Percentiles rank a stretch among this genome's conserved stretches.
phyloP scores from a whole-genome alignment of 352 stramenopile species.

The Phytopythium ostracodes region DNA sequence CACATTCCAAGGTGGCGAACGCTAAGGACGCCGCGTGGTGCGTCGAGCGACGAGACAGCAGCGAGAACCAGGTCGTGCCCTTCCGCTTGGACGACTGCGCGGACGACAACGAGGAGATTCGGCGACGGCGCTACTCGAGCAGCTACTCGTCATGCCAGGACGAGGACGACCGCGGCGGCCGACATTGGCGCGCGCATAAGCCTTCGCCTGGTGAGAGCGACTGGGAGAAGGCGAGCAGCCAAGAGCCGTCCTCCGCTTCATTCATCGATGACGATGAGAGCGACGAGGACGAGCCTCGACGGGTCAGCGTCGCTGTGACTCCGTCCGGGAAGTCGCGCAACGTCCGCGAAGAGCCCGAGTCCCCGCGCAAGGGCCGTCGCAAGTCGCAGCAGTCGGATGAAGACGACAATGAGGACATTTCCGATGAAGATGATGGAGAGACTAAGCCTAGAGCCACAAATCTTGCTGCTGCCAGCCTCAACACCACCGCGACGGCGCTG shows the following conservation, averaged over 20 bases:
- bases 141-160: slow-evolving; percentile 12
- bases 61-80: slow-evolving; percentile 61
- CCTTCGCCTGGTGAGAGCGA: slow-evolving; percentile 25
- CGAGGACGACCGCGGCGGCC: slow-evolving; percentile 1
- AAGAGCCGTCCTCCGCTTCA: slow-evolving; percentile 13
- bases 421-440: slow-evolving; percentile 35
- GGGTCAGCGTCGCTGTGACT: not conserved
- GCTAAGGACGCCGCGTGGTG: not conserved
- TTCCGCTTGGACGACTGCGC: slow-evolving; percentile 50
- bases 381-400: slow-evolving; percentile 30
- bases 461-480: not conserved
- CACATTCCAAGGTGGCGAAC: not conserved
- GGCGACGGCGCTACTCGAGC: slow-evolving; percentile 31
- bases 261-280: slow-evolving; percentile 17
- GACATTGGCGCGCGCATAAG: not conserved
- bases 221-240: slow-evolving; percentile 34
- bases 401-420: slow-evolving; percentile 11
- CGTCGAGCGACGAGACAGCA: slow-evolving; percentile 9
- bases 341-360: slow-evolving; percentile 22
- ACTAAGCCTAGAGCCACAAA: slow-evolving; percentile 13
- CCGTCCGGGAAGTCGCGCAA: slow-evolving; percentile 1
- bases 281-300: slow-evolving; percentile 15
- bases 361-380: slow-evolving; percentile 12
- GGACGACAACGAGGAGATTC: slow-evolving; percentile 34
- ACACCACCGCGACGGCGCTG: slow-evolving; percentile 2